A percentile compares a stretch with the other conserved stretches of the same genome.
These are phyloP conservation scores for Lepiota venenata DNA, from an alignment of 768 basidiomycete genomes.

Conservation along the genomic window DNA sequence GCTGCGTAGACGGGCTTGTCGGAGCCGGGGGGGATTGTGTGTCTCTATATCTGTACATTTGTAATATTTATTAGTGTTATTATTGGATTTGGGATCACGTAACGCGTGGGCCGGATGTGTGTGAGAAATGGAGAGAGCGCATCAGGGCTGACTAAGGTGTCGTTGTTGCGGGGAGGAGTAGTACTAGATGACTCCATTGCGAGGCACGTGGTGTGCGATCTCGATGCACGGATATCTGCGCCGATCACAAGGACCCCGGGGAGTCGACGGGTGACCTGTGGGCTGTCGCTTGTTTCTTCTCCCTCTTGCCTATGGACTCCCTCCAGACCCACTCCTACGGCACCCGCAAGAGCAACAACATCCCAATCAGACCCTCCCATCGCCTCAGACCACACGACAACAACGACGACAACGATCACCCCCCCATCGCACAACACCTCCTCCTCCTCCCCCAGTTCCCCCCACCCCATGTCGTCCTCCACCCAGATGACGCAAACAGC, in stretches of 20 bases:
- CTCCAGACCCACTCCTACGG: slow-evolving; percentile 39
- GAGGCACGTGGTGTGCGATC: slow-evolving; percentile 11
- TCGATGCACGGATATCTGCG: slow-evolving; percentile 25
- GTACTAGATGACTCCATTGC: neutral
- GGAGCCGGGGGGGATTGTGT: slow-evolving; percentile 1
- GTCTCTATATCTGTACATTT: slow-evolving; percentile 1
- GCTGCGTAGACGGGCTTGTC: slow-evolving; percentile 11
- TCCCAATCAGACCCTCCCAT: slow-evolving; percentile 46
- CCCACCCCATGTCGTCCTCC: slow-evolving; percentile 60
- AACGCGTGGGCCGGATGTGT: too few relatives aligned
- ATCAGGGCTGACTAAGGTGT: neutral
- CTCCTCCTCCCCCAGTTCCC: slow-evolving; percentile 44
- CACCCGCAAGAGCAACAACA: slow-evolving; percentile 51
- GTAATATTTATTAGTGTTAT: slow-evolving; percentile 13
- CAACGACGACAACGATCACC: too few relatives aligned
- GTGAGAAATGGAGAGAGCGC: slow-evolving; percentile 4
- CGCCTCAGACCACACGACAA: slow-evolving; percentile 40
- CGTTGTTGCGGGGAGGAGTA: neutral
- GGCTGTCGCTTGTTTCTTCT: slow-evolving; percentile 22
- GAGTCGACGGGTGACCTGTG: slow-evolving; percentile 10
- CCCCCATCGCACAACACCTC: slow-evolving; percentile 7
- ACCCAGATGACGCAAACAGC: slow-evolving; percentile 68
- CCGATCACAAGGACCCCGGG: slow-evolving; percentile 22
- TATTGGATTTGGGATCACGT: neutral
- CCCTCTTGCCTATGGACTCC: slow-evolving; percentile 21